phyloP scores from a whole-genome alignment of 495 filamentous ascomycete genomes.

The Zalerion maritima region DNA sequence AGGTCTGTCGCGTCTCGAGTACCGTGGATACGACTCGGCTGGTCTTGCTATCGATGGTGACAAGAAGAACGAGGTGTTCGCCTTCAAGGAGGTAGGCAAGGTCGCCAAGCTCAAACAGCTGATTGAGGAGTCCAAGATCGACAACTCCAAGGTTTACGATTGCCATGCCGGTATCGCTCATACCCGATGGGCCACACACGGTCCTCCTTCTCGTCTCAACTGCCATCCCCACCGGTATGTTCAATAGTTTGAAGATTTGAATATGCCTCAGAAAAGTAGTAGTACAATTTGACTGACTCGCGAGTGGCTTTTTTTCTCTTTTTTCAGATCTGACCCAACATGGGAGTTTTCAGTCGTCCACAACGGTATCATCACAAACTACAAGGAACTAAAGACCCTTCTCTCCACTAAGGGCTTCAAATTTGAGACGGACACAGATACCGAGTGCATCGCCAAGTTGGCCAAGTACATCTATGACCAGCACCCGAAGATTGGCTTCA shows the following conservation, averaged over 20 bases:
- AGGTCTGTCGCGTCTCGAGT: slow-evolving; percentile 81
- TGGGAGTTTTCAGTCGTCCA: slow-evolving; percentile 97
- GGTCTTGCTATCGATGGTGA: slow-evolving; percentile 92
- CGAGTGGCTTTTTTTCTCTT: slow-evolving; percentile 1
- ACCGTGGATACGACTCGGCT: slow-evolving; percentile 94
- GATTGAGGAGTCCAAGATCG: slow-evolving; percentile 67
- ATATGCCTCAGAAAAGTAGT: no score
- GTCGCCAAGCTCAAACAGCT: slow-evolving; percentile 90
- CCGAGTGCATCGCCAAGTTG: slow-evolving; percentile 96
- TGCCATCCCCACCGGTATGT: slow-evolving; percentile 95
- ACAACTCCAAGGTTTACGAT: slow-evolving; percentile 84
- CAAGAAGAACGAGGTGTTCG: slow-evolving; percentile 95
- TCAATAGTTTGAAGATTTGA: no score
- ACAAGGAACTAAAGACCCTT: slow-evolving; percentile 95
- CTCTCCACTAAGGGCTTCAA: slow-evolving; percentile 88
- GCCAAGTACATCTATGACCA: slow-evolving; percentile 97
- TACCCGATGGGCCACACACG: slow-evolving; percentile 97
- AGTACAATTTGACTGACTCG: background rate
- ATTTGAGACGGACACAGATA: slow-evolving; percentile 98
- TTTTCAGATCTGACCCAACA: slow-evolving; percentile 49
- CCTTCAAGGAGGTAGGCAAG: slow-evolving; percentile 99
- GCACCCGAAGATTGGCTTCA: slow-evolving; percentile 89
- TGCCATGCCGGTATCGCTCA: slow-evolving; percentile 96
- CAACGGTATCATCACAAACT: slow-evolving; percentile 99
- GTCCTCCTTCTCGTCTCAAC: slow-evolving; percentile 80